phyloP scores from a whole-genome alignment of 2,329 filamentous ascomycete species.

The Neopestalotiopsis clavispora region DNA sequence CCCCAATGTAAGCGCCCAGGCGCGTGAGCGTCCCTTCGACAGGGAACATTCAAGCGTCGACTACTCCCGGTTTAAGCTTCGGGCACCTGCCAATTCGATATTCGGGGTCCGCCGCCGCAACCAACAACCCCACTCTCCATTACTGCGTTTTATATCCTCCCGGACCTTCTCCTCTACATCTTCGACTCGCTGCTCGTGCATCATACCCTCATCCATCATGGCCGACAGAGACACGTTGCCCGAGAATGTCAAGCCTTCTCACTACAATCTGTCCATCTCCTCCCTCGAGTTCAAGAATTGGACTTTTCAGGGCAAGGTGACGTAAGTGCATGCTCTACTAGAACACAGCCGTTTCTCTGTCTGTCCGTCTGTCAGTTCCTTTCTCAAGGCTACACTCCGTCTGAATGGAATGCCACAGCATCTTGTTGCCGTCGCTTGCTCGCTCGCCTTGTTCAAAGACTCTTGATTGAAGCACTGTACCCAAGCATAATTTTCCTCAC shows the following conservation, averaged over 20 bases:
- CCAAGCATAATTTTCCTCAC: no score
- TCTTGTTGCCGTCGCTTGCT: background rate
- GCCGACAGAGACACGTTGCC: constrained; percentile 67
- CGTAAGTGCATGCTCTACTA: constrained; percentile 42
- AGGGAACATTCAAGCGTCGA: background rate
- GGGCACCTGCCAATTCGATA: constrained; percentile 16
- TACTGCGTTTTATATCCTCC: constrained; percentile 12
- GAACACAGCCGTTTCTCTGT: background rate
- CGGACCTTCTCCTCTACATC: constrained; percentile 33
- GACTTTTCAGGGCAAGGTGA: constrained; percentile 83
- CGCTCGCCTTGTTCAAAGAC: no score
- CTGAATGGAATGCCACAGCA: background rate
- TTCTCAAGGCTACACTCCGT: background rate
- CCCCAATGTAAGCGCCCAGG: background rate
- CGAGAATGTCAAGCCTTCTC: constrained; percentile 73
- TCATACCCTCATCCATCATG: constrained; percentile 48
- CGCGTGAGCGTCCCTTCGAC: background rate
- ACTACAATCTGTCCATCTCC: constrained; percentile 84
- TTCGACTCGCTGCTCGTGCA: constrained; percentile 30
- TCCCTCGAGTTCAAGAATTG: constrained; percentile 77
- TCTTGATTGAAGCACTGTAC: no score
- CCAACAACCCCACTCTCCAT: constrained; percentile 1
- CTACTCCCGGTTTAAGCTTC: constrained; percentile 2
- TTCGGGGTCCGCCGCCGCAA: background rate
- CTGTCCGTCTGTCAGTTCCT: background rate